Percentiles rank a stretch among this genome's conserved stretches.
These are phyloP conservation scores for Raffaelea albimanens DNA, from an alignment of 2,329 filamentous ascomycete genomes.

Conservation along the genomic window DNA sequence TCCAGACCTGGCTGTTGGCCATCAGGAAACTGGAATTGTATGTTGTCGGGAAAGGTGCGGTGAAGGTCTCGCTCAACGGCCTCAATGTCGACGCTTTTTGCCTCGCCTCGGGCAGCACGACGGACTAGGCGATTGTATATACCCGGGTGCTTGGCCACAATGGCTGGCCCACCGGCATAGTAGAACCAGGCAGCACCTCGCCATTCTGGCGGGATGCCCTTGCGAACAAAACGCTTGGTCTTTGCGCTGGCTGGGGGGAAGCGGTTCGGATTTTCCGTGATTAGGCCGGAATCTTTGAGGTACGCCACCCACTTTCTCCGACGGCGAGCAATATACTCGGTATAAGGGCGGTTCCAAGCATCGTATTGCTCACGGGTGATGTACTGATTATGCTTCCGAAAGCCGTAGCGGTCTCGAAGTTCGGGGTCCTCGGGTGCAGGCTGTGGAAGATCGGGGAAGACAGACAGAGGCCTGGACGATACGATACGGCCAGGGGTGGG, in stretches of 20 bases:
- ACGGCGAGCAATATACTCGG: slow-evolving; percentile 63
- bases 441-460: not conserved
- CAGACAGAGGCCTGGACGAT: slow-evolving; percentile 2
- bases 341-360: slow-evolving; percentile 67
- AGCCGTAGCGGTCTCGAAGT: slow-evolving; percentile 75
- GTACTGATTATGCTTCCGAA: slow-evolving; percentile 79
- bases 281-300: slow-evolving; percentile 66
- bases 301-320: slow-evolving; percentile 74
- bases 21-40: slow-evolving; percentile 59
- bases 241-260: slow-evolving; percentile 78
- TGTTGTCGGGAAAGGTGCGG: slow-evolving; percentile 89
- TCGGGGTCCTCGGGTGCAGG: slow-evolving; percentile 31
- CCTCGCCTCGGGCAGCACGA: slow-evolving; percentile 30
- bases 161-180: slow-evolving; percentile 79
- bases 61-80: slow-evolving; percentile 91
- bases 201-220: slow-evolving; percentile 90
- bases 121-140: slow-evolving; percentile 65
- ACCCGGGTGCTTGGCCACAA: slow-evolving; percentile 65
- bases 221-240: slow-evolving; percentile 82
- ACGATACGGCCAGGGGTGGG: too few species aligned
- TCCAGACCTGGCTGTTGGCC: slow-evolving; percentile 19
- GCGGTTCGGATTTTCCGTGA: slow-evolving; percentile 59
- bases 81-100: slow-evolving; percentile 68
- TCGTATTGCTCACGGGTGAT: slow-evolving; percentile 72
- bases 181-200: slow-evolving; percentile 96